Base-by-base conservation (phyloP, 2,329 filamentous ascomycete genomes). In the Colletotrichum somersetense region DNA sequence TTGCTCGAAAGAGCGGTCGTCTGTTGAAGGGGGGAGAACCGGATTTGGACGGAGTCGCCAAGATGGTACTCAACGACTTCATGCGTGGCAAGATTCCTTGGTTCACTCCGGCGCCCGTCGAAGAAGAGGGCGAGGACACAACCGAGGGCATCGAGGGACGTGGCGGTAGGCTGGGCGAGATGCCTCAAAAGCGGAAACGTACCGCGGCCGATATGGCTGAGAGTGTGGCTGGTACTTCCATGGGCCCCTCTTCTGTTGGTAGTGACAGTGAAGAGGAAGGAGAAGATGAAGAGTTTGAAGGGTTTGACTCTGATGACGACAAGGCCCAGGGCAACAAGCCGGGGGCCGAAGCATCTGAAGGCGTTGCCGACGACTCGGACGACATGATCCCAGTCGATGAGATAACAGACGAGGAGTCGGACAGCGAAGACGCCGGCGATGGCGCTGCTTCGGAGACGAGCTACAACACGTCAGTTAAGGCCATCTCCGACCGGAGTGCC, bases 11-110 rank as follows among this genome's bases (percentile, higher is more conserved):
- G 81, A 91, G 91, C 70, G 96, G 96, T 20, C 89, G 95, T 76
- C 84, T 99, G 26, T 85, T 98, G 20, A 95, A 94, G 80, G 96
- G 94, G 70, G 96, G 96, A n/a, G 96, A 98, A 80, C 93, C 96
- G 5, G 96, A 99, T 81, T 84, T 98, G 67, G 96, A 98, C 77
- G 95, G 95, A 77, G 95, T 97, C 59, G 96, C 96, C 1, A 97
- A 97, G 83, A 97, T 97, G 91, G 93, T 99, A 0, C 85, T 99
- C 72, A 98, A 97, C 78, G 96, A 99, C 79, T 99, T 98, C 80
- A 89, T 98, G 78, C 87, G 96, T 74, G 96, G 96, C 68, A 98
- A 96, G 83, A 93, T 98, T 35, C 96, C 96, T 1, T 99, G 97
- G 96, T 99, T 95, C 79, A 96, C 93, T 0, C 91, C 94, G 11